These are phyloP conservation scores for Aspergillus saccharolyticus DNA, from an alignment of 495 filamentous ascomycete species.

Conservation along the genomic window DNA sequence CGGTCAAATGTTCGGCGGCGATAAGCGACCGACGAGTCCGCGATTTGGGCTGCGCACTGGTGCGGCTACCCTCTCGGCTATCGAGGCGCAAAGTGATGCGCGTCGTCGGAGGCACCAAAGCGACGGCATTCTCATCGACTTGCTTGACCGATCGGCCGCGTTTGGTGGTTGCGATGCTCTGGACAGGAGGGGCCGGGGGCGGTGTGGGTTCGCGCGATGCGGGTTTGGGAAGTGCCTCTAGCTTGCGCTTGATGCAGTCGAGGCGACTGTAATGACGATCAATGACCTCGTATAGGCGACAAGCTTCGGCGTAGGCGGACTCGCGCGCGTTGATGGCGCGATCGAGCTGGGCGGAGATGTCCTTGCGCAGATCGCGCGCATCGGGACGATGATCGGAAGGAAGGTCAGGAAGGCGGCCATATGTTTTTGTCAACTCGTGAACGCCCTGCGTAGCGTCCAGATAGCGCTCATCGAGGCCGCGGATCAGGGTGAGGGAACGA, in stretches of 20 bases:
- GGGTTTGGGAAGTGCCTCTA: slow-evolving; percentile 69
- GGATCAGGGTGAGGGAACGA: slow-evolving; percentile 83
- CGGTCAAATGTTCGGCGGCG: slow-evolving; percentile 31
- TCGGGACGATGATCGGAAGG: slow-evolving; percentile 50
- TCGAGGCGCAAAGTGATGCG: slow-evolving; percentile 65
- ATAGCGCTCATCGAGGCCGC: slow-evolving; percentile 72
- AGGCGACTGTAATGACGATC: slow-evolving; percentile 74
- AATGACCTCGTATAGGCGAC: slow-evolving; percentile 71
- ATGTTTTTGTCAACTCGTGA: slow-evolving; percentile 66
- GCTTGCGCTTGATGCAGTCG: slow-evolving; percentile 72
- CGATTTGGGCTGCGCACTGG: slow-evolving; percentile 27
- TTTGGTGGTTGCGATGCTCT: slow-evolving; percentile 47
- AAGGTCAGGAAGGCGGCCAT: slow-evolving; percentile 63
- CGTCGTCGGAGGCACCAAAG: slow-evolving; percentile 25
- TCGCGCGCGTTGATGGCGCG: slow-evolving; percentile 71
- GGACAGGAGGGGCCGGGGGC: slow-evolving; percentile 39
- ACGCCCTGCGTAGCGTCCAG: slow-evolving; percentile 58
- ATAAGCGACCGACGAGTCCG: slow-evolving; percentile 36
- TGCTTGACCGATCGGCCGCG: slow-evolving; percentile 46
- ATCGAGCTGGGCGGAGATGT: slow-evolving; percentile 70
- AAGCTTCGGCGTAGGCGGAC: slow-evolving; percentile 75
- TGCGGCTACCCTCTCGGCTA: slow-evolving; percentile 34
- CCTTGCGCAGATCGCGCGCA: slow-evolving; percentile 58
- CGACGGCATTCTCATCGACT: slow-evolving; percentile 26
- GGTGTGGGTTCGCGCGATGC: slow-evolving; percentile 65